These are phyloP conservation scores for Claviceps fusiformis DNA, from an alignment of 2,329 filamentous ascomycete species.

Conservation along the genomic window DNA sequence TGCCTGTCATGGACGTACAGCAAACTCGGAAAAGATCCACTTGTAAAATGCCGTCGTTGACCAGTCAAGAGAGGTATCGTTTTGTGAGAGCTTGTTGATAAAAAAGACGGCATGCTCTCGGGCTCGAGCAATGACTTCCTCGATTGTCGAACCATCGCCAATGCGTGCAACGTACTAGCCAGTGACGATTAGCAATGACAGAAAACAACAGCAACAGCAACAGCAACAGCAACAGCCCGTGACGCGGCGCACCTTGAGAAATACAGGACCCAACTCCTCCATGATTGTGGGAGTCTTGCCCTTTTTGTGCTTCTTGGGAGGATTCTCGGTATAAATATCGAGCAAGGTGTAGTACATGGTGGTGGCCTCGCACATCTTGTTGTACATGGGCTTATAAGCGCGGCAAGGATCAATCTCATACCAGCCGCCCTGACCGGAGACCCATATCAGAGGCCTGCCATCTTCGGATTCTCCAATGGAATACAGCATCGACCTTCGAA, in stretches of 20 bases:
- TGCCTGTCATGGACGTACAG: slow-evolving; percentile 19
- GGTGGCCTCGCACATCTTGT: slow-evolving; percentile 49
- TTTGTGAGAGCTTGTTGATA: slow-evolving; percentile 35
- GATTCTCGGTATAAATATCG: slow-evolving; percentile 34
- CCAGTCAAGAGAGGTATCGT: slow-evolving; percentile 26
- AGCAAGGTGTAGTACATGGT: slow-evolving; percentile 49
- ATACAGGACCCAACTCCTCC: slow-evolving; percentile 17
- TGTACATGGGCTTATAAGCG: slow-evolving; percentile 41
- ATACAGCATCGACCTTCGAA: slow-evolving; percentile 34
- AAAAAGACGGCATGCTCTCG: slow-evolving; percentile 37
- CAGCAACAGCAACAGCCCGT: too few species aligned
- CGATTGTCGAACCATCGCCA: slow-evolving; percentile 37
- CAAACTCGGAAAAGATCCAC: slow-evolving; percentile 30
- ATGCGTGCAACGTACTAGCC: slow-evolving; percentile 34
- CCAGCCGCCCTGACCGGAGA: slow-evolving; percentile 45
- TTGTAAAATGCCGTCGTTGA: slow-evolving; percentile 31
- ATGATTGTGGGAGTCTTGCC: slow-evolving; percentile 16
- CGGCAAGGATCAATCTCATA: slow-evolving; percentile 50
- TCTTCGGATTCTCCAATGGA: slow-evolving; percentile 40
- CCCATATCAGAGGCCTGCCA: slow-evolving; percentile 49
- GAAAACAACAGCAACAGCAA: too few species aligned
- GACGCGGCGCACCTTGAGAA: slow-evolving; percentile 14
- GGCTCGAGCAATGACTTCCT: slow-evolving; percentile 34
- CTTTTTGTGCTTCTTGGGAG: slow-evolving; percentile 17
- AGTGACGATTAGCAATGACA: too few species aligned